Conservation (phyloP, 192 early-diverging fungal species). For the Coemansia sp. region DNA sequence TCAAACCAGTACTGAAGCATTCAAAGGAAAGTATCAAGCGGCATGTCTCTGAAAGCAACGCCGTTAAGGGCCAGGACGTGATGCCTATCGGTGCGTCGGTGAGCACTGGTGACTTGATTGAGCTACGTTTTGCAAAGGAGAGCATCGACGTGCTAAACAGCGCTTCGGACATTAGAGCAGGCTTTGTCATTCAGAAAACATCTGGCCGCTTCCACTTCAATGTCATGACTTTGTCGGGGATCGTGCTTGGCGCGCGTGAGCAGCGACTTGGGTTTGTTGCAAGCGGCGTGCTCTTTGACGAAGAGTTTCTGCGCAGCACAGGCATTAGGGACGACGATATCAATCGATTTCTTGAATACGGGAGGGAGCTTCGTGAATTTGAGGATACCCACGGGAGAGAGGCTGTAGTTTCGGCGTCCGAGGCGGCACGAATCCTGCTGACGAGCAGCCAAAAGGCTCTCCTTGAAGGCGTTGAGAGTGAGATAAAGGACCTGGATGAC, state of each 20-base stretch:
- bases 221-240: neutral
- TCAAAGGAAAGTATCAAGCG: conserved; percentile 5
- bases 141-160: neutral
- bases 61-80: conserved; percentile 6
- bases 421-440: conserved; percentile 10
- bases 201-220: conserved; percentile 48
- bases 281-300: conserved; percentile 37
- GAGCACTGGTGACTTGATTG: conserved; percentile 43
- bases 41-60: conserved; percentile 14
- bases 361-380: conserved; percentile 22
- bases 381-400: conserved; percentile 30
- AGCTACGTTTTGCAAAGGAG: conserved; percentile 15
- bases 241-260: conserved; percentile 26
- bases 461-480: neutral
- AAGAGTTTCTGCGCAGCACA: conserved; percentile 21
- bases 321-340: conserved; percentile 16
- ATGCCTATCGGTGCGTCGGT: conserved; percentile 35
- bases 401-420: conserved; percentile 5
- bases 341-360: conserved; percentile 18
- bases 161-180: neutral
- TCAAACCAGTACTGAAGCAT: neutral
- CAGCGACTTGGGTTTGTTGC: conserved; percentile 41
- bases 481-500: neutral
- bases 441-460: neutral
- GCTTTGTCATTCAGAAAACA: conserved; percentile 34